Evolutionary conservation across 2,329 filamentous ascomycete genomes (phyloP), one percentile per base, ranked within the genome.

Genomic region (Anisogramma anomala): DNA sequence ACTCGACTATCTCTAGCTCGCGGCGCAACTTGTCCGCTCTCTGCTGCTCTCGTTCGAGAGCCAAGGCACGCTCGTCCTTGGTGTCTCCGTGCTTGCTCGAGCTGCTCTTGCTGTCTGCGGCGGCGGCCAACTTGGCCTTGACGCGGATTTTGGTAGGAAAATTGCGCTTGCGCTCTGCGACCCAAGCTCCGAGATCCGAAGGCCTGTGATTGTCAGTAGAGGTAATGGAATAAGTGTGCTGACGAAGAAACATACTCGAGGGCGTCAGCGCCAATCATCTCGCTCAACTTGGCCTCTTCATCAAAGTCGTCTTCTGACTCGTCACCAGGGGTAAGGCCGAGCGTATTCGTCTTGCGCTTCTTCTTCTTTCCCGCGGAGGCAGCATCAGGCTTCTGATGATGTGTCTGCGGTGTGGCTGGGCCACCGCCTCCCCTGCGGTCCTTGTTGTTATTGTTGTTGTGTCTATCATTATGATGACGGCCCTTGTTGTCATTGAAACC

Each of bases 101-200:
- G 42, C 73, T 69, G 43, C 46, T 52, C 32, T 58, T 62, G 30
- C 62, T 58, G 44, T 62, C 58, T 52, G 62, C 54, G 52, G 63
- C 60, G 43, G 62, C 64, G 51, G 69, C 68, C 48, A 75, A 73
- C 59, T 74, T 84, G 48, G 75, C 75, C 46, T 76, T 71, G 47
- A 78, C 66, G 41, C 84, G 78, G 45, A 76, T 75, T 57, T 77
- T 75, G 2, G 88, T 95, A 2, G 89, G 89, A 57, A 76, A 96
- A 38, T 81, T 79, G 49, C 77, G 81, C 55, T 72, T 82, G 45
- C 89, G 77, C 58, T 94, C 86, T 36, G 77, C 77, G 48, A 93
- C 76, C 77, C 86, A 96, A 6, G 77, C 74, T 18, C 77, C 72
- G 41, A 95, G 70, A 54, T 95, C 87, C 44, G 74, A 74, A 13